A percentile compares a stretch with the other conserved stretches of the same genome.
These are phyloP conservation scores for Aspergillus transmontanensis DNA, from an alignment of 2,329 filamentous ascomycete genomes.

Conservation along the genomic window DNA sequence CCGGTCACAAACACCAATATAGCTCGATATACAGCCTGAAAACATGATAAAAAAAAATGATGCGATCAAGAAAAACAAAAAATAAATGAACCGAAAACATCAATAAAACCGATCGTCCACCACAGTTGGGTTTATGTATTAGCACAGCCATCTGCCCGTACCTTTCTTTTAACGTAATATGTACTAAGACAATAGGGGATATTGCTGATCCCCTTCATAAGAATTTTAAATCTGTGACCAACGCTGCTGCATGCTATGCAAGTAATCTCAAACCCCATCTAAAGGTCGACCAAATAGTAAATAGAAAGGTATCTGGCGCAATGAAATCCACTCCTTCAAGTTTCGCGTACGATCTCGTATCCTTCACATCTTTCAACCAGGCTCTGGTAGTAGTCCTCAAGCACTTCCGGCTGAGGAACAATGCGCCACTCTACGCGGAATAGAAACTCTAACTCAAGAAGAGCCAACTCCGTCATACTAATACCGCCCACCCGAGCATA, in stretches of 20 bases:
- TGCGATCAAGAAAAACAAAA: not conserved
- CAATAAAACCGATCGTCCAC: not conserved
- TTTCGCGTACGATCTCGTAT: conserved; percentile 54
- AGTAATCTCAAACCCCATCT: not conserved
- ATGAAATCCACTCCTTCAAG: not conserved
- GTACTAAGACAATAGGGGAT: not conserved
- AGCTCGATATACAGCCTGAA: not conserved
- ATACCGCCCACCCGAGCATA: conserved; percentile 95
- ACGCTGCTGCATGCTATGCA: not conserved
- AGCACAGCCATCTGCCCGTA: not conserved
- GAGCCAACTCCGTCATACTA: conserved; percentile 81
- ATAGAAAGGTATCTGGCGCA: not conserved
- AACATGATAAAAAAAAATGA: not conserved
- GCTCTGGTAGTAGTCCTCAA: conserved; percentile 90
- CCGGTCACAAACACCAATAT: not conserved
- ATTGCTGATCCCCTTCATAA: not conserved
- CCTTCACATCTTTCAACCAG: conserved; percentile 70
- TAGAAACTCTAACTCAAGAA: conserved; percentile 91
- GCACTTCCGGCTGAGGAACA: conserved; percentile 88
- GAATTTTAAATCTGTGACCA: not conserved
- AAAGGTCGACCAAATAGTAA: not conserved
- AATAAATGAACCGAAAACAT: not conserved
- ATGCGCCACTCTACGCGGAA: conserved; percentile 95
- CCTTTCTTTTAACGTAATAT: not conserved
- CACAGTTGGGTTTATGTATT: not conserved